A percentile compares a stretch with the other conserved stretches of the same genome.
Evolutionary conservation across 805 yeast species (phyloP).

Genomic region (Candida koratica): DNA sequence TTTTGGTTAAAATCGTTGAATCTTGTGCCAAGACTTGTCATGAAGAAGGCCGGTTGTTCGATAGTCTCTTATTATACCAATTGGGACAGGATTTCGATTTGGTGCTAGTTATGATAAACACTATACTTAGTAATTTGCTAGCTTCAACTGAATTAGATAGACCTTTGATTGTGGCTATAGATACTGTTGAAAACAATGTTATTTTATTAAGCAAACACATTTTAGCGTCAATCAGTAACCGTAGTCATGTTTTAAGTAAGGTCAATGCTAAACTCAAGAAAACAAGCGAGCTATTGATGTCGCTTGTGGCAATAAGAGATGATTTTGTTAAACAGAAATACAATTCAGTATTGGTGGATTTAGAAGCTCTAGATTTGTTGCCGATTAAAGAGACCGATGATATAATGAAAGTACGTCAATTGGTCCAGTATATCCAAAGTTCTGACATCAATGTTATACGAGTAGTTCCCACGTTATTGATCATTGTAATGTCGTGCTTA

Average conservation of each 20-base stretch:
- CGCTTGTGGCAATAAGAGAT: conserved; percentile 65
- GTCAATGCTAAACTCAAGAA: conserved; percentile 55
- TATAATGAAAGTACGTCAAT: conserved; percentile 55
- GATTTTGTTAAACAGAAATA: conserved; percentile 53
- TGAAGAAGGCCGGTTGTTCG: conserved; percentile 85
- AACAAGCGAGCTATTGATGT: conserved; percentile 61
- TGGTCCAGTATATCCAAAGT: conserved; percentile 60
- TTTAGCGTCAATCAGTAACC: conserved; percentile 47
- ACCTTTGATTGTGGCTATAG: conserved; percentile 38
- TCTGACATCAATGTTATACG: conserved; percentile 70
- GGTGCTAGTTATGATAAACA: conserved; percentile 70
- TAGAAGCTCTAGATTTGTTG: conserved; percentile 60
- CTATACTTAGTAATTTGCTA: conserved; percentile 72
- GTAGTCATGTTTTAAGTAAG: conserved; percentile 55
- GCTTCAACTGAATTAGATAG: conserved; percentile 66
- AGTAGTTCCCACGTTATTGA: conserved; percentile 73
- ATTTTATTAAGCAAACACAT: conserved; percentile 44
- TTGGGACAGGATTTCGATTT: conserved; percentile 83
- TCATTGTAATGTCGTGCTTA: conserved; percentile 77
- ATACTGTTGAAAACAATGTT: conserved; percentile 45
- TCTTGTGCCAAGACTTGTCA: conserved; percentile 83
- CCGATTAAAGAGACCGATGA: conserved; percentile 51
- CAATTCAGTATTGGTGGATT: conserved; percentile 51
- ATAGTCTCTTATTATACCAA: conserved; percentile 81
- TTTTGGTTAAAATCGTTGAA: conserved; percentile 68